These are phyloP conservation scores for Alternaria triticina DNA, from an alignment of 2,329 filamentous ascomycete species.

Conservation along the genomic window DNA sequence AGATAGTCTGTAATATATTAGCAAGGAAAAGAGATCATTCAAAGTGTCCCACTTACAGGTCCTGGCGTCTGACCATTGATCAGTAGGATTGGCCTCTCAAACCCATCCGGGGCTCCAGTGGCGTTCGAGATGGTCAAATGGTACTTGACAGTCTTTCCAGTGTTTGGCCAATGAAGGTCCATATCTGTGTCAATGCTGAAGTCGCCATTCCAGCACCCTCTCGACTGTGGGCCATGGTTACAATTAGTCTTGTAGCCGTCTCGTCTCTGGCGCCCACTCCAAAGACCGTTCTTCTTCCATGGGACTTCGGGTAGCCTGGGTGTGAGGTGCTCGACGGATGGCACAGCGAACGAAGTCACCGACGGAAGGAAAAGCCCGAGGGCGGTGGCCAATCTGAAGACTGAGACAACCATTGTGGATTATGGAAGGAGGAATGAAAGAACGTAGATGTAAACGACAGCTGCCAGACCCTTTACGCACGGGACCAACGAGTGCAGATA, in stretches of 20 bases:
- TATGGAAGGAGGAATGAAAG: conserved; percentile 10
- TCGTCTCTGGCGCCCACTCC: conserved; percentile 8
- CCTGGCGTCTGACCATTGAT: conserved; percentile 58
- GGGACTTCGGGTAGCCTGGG: conserved; percentile 24
- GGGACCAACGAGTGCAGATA: conserved; percentile 5
- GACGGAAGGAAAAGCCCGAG: conserved; percentile 22
- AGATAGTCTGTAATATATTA: conserved; percentile 48
- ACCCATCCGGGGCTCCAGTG: conserved; percentile 56
- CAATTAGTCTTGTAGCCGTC: conserved; percentile 23
- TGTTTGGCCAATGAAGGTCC: conserved; percentile 51
- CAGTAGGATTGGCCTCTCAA: conserved; percentile 47
- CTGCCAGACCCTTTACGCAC: background rate
- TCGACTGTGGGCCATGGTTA: conserved; percentile 29
- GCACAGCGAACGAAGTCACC: conserved; percentile 25
- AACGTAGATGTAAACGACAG: conserved; percentile 8
- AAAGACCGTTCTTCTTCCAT: conserved; percentile 30
- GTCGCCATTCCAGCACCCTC: conserved; percentile 34
- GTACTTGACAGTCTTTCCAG: conserved; percentile 53
- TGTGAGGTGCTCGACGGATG: conserved; percentile 8
- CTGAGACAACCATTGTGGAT: conserved; percentile 15
- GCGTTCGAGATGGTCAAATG: conserved; percentile 52
- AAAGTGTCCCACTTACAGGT: conserved; percentile 46
- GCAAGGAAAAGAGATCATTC: background rate
- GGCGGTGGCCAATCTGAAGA: conserved; percentile 8
- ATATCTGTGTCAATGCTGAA: conserved; percentile 54